Evolutionary conservation across 306 rosid genomes (phyloP).

Genomic region (Casuarina glauca): DNA sequence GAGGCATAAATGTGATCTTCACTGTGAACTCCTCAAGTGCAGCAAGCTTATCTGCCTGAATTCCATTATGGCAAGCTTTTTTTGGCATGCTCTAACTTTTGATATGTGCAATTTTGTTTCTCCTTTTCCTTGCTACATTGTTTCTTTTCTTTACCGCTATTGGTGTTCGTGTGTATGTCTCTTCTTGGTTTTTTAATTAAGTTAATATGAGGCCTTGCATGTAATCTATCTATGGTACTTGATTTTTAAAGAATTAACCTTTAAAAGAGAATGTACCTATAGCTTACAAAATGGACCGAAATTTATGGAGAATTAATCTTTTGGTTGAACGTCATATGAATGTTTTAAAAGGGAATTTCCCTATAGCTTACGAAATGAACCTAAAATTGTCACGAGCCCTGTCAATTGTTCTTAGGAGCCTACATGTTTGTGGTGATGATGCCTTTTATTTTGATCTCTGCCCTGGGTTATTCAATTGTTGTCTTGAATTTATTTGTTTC

Average conservation of each 20-base stretch:
- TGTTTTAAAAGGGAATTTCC: not conserved
- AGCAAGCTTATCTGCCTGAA: not conserved
- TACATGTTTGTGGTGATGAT: not conserved
- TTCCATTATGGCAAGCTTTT: not conserved
- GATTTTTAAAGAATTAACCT: no score
- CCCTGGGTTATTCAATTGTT: not conserved
- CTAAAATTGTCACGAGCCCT: not conserved
- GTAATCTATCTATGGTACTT: no score
- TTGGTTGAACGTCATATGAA: no score
- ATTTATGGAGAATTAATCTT: no score
- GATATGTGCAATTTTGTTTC: not conserved
- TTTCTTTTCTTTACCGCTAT: not conserved
- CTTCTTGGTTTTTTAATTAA: no score
- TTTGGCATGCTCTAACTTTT: not conserved
- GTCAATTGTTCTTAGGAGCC: not conserved
- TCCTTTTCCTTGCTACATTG: not conserved
- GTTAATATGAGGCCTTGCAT: no score
- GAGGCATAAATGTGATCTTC: not conserved
- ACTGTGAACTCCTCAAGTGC: not conserved
- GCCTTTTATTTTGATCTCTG: not conserved
- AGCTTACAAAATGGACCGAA: no score
- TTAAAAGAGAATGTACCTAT: no score
- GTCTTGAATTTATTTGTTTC: not conserved
- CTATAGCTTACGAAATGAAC: not conserved
- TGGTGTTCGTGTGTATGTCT: no score